phyloP scores from a whole-genome alignment of 83 land plant genomes.

The Larix sibirica region DNA sequence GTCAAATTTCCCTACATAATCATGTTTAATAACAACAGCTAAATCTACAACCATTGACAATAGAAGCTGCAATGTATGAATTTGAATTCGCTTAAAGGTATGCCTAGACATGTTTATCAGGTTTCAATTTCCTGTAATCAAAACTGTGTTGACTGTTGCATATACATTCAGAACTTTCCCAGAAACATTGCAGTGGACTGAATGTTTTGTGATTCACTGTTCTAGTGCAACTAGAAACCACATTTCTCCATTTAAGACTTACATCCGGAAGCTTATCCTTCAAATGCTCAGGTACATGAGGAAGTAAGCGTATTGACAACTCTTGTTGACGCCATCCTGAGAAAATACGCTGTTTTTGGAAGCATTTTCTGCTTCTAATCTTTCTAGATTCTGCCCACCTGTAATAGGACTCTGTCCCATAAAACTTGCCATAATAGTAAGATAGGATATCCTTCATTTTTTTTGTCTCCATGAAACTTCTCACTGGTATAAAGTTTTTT shows the following conservation, averaged over 20 bases:
- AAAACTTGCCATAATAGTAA: conserved; percentile 76
- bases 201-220: neutral
- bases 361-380: conserved; percentile 32
- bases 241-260: conserved; percentile 8
- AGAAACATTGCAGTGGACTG: neutral
- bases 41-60: neutral
- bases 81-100: neutral
- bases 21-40: neutral
- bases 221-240: neutral
- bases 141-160: neutral
- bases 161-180: neutral
- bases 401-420: conserved; percentile 36
- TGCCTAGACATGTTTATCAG: neutral
- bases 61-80: neutral
- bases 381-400: conserved; percentile 63
- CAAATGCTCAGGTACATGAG: conserved; percentile 34
- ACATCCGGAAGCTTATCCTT: conserved; percentile 49
- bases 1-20: neutral
- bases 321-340: conserved; percentile 74
- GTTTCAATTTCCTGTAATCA: neutral
- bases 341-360: conserved; percentile 51
- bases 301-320: conserved; percentile 44
- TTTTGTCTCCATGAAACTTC: conserved; percentile 48
- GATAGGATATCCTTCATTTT: conserved; percentile 50
- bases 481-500: conserved; percentile 56